Evolutionary conservation across 169 alveolate genomes (phyloP).

Genomic region (Eimeria acervulina): DNA sequence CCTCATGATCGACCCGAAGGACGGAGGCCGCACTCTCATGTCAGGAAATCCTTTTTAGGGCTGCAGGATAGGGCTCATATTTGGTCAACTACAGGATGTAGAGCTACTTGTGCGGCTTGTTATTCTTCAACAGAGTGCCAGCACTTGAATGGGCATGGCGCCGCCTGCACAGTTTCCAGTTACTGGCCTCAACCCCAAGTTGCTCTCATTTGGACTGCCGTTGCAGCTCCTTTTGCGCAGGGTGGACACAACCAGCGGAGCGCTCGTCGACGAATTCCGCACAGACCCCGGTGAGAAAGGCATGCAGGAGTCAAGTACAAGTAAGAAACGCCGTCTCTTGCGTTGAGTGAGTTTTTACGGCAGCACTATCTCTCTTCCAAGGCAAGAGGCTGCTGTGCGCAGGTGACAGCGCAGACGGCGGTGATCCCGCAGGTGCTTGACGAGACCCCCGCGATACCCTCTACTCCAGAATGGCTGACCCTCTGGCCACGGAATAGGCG

Average conservation of each 20-base stretch:
- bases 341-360: neutral
- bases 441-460: too few species aligned
- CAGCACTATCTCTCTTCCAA: neutral
- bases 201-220: neutral
- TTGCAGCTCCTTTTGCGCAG: constrained; percentile 22
- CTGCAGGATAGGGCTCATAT: neutral
- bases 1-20: constrained; percentile 34
- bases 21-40: constrained; percentile 52
- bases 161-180: neutral
- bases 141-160: too few species aligned
- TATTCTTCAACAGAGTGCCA: neutral
- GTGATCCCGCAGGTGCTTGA: constrained; percentile 25
- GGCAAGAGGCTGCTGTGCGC: neutral
- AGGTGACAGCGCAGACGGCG: constrained; percentile 24
- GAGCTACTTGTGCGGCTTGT: neutral
- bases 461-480: neutral
- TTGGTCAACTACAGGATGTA: neutral
- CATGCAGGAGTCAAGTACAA: neutral
- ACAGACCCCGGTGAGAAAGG: constrained; percentile 29
- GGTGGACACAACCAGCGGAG: constrained; percentile 73
- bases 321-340: neutral
- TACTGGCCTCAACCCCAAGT: neutral
- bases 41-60: neutral
- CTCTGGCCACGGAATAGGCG: neutral
- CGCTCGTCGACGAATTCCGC: constrained; percentile 61